Conservation (phyloP, 495 filamentous ascomycete species). For the Aspergillus sparsus region DNA sequence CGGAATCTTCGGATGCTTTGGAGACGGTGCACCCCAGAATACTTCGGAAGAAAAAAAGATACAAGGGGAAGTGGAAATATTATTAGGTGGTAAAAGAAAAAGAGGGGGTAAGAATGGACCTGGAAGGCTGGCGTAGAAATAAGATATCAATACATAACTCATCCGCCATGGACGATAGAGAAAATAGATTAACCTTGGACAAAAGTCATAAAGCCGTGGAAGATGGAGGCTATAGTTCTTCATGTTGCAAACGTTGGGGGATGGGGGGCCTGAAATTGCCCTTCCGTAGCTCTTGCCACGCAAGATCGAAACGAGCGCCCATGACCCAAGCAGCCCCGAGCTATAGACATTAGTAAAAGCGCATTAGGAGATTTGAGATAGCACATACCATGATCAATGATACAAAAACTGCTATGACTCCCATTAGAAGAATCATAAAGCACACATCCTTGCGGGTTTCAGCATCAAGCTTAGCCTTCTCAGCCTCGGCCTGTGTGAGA, state of each 20-base stretch:
- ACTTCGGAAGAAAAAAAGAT: no score
- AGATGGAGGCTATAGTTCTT: constrained; percentile 36
- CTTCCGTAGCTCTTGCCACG: constrained; percentile 53
- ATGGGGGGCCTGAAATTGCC: constrained; percentile 47
- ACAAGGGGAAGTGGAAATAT: constrained; percentile 16
- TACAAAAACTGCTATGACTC: constrained; percentile 60
- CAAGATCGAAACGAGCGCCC: constrained; percentile 69
- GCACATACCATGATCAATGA: constrained; percentile 64
- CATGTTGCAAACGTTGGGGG: constrained; percentile 28
- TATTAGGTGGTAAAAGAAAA: constrained; percentile 34
- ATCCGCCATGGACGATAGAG: constrained; percentile 22
- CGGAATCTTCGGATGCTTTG: background rate
- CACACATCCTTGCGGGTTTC: constrained; percentile 59
- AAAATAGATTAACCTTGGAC: constrained; percentile 12
- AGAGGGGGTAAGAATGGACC: background rate
- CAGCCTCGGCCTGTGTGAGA: constrained; percentile 40
- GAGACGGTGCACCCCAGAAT: background rate
- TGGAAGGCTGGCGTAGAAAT: constrained; percentile 14
- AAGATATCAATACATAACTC: constrained; percentile 33
- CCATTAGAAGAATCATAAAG: constrained; percentile 62
- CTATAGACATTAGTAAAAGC: constrained; percentile 42
- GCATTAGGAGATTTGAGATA: background rate
- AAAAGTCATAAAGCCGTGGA: constrained; percentile 39
- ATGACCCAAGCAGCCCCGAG: constrained; percentile 65
- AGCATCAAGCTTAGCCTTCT: constrained; percentile 51